phyloP scores from a whole-genome alignment of 768 basidiomycete species.

The Panellus pusillus region DNA sequence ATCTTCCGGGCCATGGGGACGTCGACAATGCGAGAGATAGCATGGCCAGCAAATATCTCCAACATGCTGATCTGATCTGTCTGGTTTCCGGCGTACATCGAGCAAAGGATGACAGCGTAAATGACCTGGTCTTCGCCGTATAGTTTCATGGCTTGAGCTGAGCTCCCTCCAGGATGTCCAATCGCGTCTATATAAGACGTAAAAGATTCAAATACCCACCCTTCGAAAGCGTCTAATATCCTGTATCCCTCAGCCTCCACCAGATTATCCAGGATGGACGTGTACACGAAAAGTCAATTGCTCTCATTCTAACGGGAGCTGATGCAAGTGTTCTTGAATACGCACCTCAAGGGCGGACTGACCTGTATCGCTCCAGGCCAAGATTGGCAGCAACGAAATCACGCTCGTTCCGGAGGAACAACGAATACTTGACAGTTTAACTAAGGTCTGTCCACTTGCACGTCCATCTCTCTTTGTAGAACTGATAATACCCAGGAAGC shows the following conservation, averaged over 20 bases:
- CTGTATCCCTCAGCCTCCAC: background rate
- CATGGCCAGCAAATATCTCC: conserved; percentile 15
- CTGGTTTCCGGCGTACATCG: conserved; percentile 12
- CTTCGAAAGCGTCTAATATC: background rate
- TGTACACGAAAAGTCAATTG: conserved; percentile 11
- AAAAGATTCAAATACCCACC: background rate
- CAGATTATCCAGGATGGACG: conserved; percentile 17
- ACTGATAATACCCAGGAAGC: conserved; percentile 3
- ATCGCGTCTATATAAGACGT: conserved; percentile 10
- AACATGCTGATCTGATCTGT: conserved; percentile 14
- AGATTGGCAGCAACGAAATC: conserved; percentile 16
- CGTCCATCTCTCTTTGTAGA: background rate
- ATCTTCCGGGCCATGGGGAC: conserved; percentile 19
- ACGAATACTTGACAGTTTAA: conserved; percentile 1
- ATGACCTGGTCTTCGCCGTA: background rate
- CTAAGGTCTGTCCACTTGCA: background rate
- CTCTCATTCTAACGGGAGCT: conserved; percentile 15
- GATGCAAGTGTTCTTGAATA: conserved; percentile 6
- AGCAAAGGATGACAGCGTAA: conserved; percentile 18
- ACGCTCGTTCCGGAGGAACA: conserved; percentile 2
- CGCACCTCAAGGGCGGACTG: background rate
- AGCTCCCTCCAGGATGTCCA: conserved; percentile 11
- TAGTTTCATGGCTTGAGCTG: background rate
- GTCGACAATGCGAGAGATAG: conserved; percentile 8
- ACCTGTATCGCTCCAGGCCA: background rate